Conservation (phyloP, 768 basidiomycete genomes). For the Mycena amicta region DNA sequence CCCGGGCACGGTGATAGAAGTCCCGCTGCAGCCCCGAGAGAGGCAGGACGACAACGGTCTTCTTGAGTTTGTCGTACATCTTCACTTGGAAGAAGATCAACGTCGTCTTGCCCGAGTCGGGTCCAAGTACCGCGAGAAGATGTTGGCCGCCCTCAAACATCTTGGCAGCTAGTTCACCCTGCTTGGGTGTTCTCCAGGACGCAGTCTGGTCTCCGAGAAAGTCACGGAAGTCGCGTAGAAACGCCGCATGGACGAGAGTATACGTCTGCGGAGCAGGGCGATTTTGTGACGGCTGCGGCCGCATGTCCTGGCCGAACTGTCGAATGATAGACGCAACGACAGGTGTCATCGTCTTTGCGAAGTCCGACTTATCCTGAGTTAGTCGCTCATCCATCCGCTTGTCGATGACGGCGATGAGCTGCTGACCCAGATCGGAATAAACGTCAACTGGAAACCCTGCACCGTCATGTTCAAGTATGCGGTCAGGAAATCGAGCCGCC, state of each 20-base stretch:
- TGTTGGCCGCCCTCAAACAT: neutral
- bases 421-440: no score
- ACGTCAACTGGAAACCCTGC: neutral
- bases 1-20: neutral
- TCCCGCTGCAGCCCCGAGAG: conserved; percentile 1
- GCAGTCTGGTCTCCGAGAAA: neutral
- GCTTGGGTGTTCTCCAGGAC: neutral
- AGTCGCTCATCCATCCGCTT: neutral
- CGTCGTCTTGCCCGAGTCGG: conserved; percentile 6
- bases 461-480: neutral
- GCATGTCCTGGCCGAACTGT: neutral
- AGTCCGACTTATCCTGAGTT: neutral
- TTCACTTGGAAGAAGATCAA: neutral
- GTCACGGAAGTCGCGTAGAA: neutral
- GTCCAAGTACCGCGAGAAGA: neutral
- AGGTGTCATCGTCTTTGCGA: neutral
- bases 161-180: neutral
- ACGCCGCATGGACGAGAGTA: neutral
- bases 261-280: neutral
- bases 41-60: conserved; percentile 1
- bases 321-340: neutral
- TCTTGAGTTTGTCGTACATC: neutral
- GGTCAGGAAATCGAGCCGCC: neutral
- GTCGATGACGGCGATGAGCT: neutral
- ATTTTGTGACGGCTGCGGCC: neutral